Evolutionary conservation across 176 grass and related monocot genomes (phyloP), one percentile per base, ranked within the genome.

Genomic region (Bothriochloa decipiens): DNA sequence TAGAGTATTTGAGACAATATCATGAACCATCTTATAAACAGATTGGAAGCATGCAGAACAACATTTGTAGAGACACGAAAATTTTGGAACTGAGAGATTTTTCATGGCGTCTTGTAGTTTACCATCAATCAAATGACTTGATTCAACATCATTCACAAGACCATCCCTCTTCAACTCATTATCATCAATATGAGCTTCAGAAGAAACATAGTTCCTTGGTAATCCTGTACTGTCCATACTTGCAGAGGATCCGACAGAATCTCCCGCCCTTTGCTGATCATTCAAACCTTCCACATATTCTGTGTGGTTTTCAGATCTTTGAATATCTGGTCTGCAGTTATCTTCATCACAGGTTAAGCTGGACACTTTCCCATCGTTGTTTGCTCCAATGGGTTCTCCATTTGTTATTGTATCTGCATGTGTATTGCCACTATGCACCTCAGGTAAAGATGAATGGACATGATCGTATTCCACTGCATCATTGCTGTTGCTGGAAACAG

Each of bases 61-160:
- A 79, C 96, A 98, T 47, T 76, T 80, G 70, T 98, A 98, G 35
- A 90, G 81, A 84, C 93, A 98, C 8, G 81, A 85, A 86, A 57
- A 53, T 85, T 81, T 91, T 45, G 72, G 62, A 80, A 71, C 68
- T 33, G 76, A 78, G 70, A 81, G 25, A 74, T 76, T 73, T 9
- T 85, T 74, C 41, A 61, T 81, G 29, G 55, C 70, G 46, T 46
- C 33, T 61, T 87, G 81, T 12, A 10, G 12, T 32, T 82, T 35
- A 79, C 46, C 75, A 88, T 82, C 60, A 86, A 89, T 11, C 41
- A 53, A 55, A 81, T 39, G 73, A 76, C 60, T 33, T 52, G 61
- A 67, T 77, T 63, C 81, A 75, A 69, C 52, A 78, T 82, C 78
- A 55, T 84, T 68, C 36, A 29, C 37, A 87, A 79, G 80, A 81